Conservation (phyloP, 106 monocot species). For the Dioscorea alata region DNA sequence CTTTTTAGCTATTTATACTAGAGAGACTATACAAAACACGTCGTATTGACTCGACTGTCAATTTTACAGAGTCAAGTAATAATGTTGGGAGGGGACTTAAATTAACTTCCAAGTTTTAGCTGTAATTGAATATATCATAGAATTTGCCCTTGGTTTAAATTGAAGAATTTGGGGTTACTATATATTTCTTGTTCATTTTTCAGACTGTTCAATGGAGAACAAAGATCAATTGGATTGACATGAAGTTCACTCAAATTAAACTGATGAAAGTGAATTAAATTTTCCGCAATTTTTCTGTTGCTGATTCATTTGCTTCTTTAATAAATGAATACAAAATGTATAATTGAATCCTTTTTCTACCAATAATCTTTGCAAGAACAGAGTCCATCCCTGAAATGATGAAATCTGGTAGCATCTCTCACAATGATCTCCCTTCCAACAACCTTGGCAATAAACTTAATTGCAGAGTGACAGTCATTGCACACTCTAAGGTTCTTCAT, state of each 20-base stretch:
- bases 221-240: no score
- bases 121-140: no score
- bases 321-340: no score
- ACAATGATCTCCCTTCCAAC: constrained; percentile 69
- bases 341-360: constrained; percentile 17
- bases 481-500: constrained; percentile 94
- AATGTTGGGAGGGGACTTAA: no score
- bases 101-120: no score
- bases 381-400: constrained; percentile 75
- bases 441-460: constrained; percentile 61
- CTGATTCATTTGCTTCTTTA: neutral
- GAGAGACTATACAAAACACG: no score
- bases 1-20: no score
- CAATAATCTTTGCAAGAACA: constrained; percentile 87
- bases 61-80: no score
- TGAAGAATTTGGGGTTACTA: no score
- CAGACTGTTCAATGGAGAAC: neutral
- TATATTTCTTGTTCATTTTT: neutral
- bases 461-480: constrained; percentile 79
- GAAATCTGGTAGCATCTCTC: constrained; percentile 82
- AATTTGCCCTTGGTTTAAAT: no score
- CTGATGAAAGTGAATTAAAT: neutral
- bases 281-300: neutral
- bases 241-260: no score
- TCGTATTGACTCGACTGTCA: no score